Percentiles rank a stretch among this genome's conserved stretches.
Conservation (phyloP, 2,329 filamentous ascomycete genomes). For the Fonsecaea nubica region DNA sequence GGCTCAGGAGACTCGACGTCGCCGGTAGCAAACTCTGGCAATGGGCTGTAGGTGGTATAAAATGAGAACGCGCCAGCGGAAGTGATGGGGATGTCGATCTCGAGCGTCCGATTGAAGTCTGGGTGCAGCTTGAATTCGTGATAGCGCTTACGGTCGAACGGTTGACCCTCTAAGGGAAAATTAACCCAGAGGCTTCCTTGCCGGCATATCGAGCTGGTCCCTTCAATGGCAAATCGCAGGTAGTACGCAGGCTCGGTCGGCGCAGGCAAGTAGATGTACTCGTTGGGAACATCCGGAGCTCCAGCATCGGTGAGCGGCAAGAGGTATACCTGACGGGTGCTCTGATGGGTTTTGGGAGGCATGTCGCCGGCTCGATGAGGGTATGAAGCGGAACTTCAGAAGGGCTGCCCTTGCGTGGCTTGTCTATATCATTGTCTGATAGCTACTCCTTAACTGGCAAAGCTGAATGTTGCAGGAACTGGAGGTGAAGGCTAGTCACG, state of each 20-base stretch:
- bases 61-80: constrained; percentile 88
- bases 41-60: constrained; percentile 88
- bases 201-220: constrained; percentile 79
- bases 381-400: constrained; percentile 8
- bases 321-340: constrained; percentile 71
- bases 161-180: constrained; percentile 76
- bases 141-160: constrained; percentile 80
- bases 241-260: constrained; percentile 73
- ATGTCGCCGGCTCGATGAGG: constrained; percentile 24
- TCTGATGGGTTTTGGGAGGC: constrained; percentile 39
- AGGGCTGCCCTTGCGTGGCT: constrained; percentile 1
- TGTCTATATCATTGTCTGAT: constrained; percentile 30
- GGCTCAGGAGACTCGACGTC: constrained; percentile 59
- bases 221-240: constrained; percentile 41
- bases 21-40: constrained; percentile 75
- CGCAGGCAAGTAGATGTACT: constrained; percentile 90
- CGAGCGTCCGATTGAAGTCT: constrained; percentile 88
- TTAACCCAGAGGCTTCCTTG: constrained; percentile 97
- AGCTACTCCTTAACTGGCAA: not conserved
- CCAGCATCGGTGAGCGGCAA: constrained; percentile 92
- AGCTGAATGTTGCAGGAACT: constrained; percentile 15
- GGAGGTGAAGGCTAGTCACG: constrained; percentile 10
- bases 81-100: constrained; percentile 86
- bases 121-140: constrained; percentile 80
- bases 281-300: constrained; percentile 83